Conservation (phyloP, 2,329 filamentous ascomycete species). For the Penicillium sp. region DNA sequence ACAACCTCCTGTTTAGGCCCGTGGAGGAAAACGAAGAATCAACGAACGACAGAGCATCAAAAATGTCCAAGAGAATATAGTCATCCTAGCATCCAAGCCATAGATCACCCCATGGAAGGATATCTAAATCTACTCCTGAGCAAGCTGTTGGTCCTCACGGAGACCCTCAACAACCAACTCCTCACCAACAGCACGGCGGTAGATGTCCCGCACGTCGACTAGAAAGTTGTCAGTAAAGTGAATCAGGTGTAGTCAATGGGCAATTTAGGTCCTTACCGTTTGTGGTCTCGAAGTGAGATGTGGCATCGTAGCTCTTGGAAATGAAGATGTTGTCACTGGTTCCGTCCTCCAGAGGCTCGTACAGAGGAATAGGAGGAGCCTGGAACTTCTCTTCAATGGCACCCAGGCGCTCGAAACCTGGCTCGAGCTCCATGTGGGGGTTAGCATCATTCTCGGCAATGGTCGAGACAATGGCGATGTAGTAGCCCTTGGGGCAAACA, state of each 20-base stretch:
- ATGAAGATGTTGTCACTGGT: constrained; percentile 90
- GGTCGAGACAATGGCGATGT: constrained; percentile 96
- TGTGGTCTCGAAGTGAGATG: constrained; percentile 94
- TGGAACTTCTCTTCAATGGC: constrained; percentile 97
- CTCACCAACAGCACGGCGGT: constrained; percentile 77
- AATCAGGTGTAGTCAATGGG: neutral
- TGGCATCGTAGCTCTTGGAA: constrained; percentile 97
- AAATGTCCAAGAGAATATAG: constrained; percentile 31
- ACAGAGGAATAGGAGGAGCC: constrained; percentile 88
- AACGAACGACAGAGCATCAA: constrained; percentile 19
- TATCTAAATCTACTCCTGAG: constrained; percentile 34
- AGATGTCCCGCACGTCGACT: constrained; percentile 95
- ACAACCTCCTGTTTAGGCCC: constrained; percentile 11
- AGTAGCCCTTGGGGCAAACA: constrained; percentile 98
- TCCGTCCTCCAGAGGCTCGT: constrained; percentile 84
- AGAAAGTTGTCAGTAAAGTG: neutral
- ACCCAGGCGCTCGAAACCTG: constrained; percentile 88
- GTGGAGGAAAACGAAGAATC: constrained; percentile 11
- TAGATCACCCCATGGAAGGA: constrained; percentile 26
- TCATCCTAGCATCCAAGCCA: constrained; percentile 31
- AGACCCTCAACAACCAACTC: constrained; percentile 86
- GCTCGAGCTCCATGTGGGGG: constrained; percentile 92
- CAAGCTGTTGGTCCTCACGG: constrained; percentile 63
- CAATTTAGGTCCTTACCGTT: constrained; percentile 50
- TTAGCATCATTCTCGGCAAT: constrained; percentile 90